Percentiles rank a stretch among this genome's conserved stretches.
These are phyloP conservation scores for Pilaira anomala DNA, from an alignment of 192 early-diverging fungal species.

Conservation along the genomic window DNA sequence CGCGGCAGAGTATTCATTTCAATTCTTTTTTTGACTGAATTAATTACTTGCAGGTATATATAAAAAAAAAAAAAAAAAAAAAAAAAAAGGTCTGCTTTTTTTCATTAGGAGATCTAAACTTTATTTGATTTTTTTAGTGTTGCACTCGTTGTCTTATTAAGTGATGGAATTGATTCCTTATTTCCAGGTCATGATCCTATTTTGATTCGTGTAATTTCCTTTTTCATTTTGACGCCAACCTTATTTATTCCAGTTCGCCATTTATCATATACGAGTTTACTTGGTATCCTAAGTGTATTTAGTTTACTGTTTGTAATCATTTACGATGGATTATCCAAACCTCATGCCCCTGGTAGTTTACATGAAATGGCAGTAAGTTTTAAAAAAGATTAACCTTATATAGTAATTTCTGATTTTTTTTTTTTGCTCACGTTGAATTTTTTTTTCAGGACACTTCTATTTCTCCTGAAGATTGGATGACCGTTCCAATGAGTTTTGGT, in stretches of 20 bases:
- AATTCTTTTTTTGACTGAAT: slow-evolving; percentile 37
- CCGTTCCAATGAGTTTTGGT: slow-evolving; percentile 53
- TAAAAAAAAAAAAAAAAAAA: slow-evolving; percentile 12
- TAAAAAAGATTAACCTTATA: not conserved
- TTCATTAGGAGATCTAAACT: not conserved
- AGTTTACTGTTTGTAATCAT: slow-evolving; percentile 56
- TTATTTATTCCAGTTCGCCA: slow-evolving; percentile 47
- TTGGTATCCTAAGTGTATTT: slow-evolving; percentile 57
- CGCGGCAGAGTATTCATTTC: slow-evolving; percentile 29
- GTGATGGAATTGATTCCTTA: slow-evolving; percentile 37
- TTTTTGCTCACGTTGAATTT: not conserved
- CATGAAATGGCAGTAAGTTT: slow-evolving; percentile 41
- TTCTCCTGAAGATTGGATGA: slow-evolving; percentile 42
- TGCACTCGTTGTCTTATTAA: slow-evolving; percentile 36
- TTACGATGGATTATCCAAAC: slow-evolving; percentile 53
- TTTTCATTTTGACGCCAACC: slow-evolving; percentile 48
- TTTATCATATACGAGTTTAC: slow-evolving; percentile 50
- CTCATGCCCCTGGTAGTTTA: slow-evolving; percentile 54
- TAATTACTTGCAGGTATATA: slow-evolving; percentile 37
- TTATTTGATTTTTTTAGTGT: slow-evolving; percentile 30
- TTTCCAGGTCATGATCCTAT: slow-evolving; percentile 31
- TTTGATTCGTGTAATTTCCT: slow-evolving; percentile 45
- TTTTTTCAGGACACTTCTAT: slow-evolving; percentile 44
- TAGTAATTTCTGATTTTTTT: not conserved
- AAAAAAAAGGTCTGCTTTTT: not conserved